Conservation (phyloP, 176 grass and related monocot genomes). For the Thinopyrum elongatum region DNA sequence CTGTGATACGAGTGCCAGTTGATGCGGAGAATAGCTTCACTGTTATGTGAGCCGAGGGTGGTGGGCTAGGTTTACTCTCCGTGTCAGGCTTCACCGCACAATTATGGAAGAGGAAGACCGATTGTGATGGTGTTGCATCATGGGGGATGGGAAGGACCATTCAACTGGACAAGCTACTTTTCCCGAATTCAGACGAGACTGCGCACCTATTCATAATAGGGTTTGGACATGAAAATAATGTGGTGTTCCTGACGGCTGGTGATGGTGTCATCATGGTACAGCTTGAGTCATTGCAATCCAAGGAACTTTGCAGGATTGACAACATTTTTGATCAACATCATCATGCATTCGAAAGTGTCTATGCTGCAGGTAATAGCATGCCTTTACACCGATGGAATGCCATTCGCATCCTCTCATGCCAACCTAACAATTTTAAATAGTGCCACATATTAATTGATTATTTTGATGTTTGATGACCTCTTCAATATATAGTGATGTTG, state of each 20-base stretch:
- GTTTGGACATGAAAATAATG: not conserved
- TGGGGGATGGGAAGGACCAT: not conserved
- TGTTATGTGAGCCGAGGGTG: not conserved
- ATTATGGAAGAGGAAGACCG: not conserved
- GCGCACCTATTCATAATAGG: not conserved
- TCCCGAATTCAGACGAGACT: not conserved
- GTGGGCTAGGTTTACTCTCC: not conserved
- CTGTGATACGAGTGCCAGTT: not conserved
- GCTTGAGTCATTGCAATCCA: not conserved
- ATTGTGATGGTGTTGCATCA: not conserved
- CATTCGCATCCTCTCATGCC: not conserved
- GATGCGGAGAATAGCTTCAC: not conserved
- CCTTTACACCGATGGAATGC: not conserved
- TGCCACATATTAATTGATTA: not conserved
- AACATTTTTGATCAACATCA: no score
- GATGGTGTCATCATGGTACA: not conserved
- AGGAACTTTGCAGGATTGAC: not conserved
- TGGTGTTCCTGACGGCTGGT: not conserved
- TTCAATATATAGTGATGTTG: not conserved
- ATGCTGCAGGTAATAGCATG: not conserved
- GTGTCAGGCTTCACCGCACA: not conserved
- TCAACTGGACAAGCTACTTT: not conserved
- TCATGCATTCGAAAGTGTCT: not conserved
- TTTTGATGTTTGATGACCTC: not conserved
- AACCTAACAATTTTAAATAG: not conserved